Evolutionary conservation across 2,329 filamentous ascomycete genomes (phyloP).

Genomic region (Aspergillus thermomutatus): DNA sequence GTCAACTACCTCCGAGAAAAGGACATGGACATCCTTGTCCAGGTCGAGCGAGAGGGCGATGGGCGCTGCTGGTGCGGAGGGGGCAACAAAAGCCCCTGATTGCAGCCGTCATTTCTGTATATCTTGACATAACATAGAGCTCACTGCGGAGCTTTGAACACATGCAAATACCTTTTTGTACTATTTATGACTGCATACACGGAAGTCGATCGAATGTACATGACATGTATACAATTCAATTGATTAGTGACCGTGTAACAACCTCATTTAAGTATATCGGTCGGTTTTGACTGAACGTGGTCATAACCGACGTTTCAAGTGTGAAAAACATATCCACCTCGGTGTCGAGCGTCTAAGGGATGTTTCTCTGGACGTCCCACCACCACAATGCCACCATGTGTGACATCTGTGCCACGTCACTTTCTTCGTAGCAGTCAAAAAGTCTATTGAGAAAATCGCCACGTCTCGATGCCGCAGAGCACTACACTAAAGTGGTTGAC

Average conservation of each 20-base stretch:
- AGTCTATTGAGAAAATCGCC: background rate
- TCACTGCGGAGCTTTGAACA: background rate
- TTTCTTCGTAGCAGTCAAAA: background rate
- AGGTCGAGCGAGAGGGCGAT: constrained; percentile 84
- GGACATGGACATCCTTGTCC: constrained; percentile 77
- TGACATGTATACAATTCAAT: background rate
- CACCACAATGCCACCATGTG: background rate
- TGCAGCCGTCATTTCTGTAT: background rate
- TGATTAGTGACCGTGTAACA: background rate
- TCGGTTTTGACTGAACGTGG: background rate
- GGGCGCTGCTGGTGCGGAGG: constrained; percentile 61
- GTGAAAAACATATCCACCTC: background rate
- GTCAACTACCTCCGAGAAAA: constrained; percentile 66
- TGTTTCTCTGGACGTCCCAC: background rate
- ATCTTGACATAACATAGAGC: background rate
- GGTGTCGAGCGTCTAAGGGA: background rate
- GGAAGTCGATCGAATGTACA: background rate
- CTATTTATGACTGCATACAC: background rate
- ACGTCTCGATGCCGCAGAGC: background rate
- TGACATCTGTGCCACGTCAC: background rate
- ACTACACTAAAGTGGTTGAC: background rate
- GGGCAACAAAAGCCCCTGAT: constrained; percentile 32
- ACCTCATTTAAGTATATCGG: background rate
- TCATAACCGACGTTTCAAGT: no score
- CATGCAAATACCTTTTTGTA: background rate